phyloP scores from a whole-genome alignment of 1,284 basidiomycete species.

The Fomitopsis pinicola region DNA sequence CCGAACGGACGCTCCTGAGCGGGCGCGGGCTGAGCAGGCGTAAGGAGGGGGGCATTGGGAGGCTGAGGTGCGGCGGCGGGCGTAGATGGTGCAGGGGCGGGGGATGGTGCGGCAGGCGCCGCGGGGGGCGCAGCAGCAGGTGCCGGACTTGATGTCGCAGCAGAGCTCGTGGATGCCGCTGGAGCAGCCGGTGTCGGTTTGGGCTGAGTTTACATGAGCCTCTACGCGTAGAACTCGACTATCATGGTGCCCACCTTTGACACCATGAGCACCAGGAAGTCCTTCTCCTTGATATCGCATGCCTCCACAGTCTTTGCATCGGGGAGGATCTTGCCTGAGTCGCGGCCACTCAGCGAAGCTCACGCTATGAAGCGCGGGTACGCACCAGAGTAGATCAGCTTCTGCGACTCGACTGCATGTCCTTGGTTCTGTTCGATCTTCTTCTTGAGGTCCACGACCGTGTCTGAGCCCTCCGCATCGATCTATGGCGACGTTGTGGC shows the following conservation, averaged over 20 bases:
- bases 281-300: constrained; percentile 96
- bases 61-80: constrained; percentile 33
- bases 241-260: constrained; percentile 66
- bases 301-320: constrained; percentile 89
- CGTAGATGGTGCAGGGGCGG: constrained; percentile 30
- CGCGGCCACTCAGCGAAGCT: not conserved
- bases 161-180: constrained; percentile 25
- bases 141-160: constrained; percentile 18
- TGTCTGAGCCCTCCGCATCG: constrained; percentile 76
- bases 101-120: constrained; percentile 25
- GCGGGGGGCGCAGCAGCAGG: constrained; percentile 28
- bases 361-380: not conserved
- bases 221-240: not conserved
- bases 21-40: constrained; percentile 34
- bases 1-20: constrained; percentile 39
- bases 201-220: constrained; percentile 34
- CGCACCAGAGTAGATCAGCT: constrained; percentile 92
- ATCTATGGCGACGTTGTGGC: constrained; percentile 45
- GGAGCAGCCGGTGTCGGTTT: constrained; percentile 43
- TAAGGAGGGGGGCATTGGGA: constrained; percentile 28
- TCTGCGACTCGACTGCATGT: constrained; percentile 74
- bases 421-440: constrained; percentile 82
- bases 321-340: constrained; percentile 83
- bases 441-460: constrained; percentile 78
- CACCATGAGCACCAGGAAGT: constrained; percentile 98